phyloP scores from a whole-genome alignment of 1,139 yeast species.

The Torulaspora globosa region DNA sequence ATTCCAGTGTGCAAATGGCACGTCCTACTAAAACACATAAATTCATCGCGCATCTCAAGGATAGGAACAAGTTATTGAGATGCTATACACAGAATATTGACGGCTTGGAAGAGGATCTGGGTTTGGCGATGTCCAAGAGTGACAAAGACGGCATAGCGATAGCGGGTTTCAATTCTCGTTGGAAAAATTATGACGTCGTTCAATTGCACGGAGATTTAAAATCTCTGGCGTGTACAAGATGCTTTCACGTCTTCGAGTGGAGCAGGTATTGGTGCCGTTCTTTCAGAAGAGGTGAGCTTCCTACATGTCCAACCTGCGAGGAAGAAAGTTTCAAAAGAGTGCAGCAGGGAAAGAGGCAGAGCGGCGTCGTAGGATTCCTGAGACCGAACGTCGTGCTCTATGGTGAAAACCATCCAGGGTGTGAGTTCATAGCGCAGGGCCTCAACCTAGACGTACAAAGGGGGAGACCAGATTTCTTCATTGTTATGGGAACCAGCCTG shows the following conservation, averaged over 20 bases:
- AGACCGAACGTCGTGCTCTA: constrained; percentile 82
- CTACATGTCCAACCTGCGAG: constrained; percentile 52
- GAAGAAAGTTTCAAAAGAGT: constrained; percentile 44
- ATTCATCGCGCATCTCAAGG: constrained; percentile 63
- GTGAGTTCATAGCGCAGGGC: constrained; percentile 71
- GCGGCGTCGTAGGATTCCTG: constrained; percentile 68
- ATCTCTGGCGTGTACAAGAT: constrained; percentile 65
- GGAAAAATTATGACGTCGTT: constrained; percentile 71
- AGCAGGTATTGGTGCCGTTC: constrained; percentile 45
- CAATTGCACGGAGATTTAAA: constrained; percentile 90
- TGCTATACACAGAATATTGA: constrained; percentile 80
- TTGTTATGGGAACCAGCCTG: constrained; percentile 82
- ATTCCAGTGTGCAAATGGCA: constrained; percentile 59
- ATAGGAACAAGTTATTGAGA: constrained; percentile 63
- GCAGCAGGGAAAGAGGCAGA: constrained; percentile 65
- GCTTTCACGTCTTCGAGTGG: constrained; percentile 63
- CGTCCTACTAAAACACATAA: constrained; percentile 79
- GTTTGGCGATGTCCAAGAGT: constrained; percentile 32
- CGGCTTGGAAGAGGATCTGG: constrained; percentile 39
- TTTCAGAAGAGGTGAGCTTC: constrained; percentile 42
- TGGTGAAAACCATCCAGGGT: constrained; percentile 84
- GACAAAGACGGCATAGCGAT: constrained; percentile 6
- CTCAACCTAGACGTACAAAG: constrained; percentile 58
- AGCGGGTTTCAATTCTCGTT: constrained; percentile 31
- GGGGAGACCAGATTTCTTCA: constrained; percentile 65